Base-by-base conservation (phyloP, 192 early-diverging fungal genomes). In the Gryganskiella cystojenkinii region DNA sequence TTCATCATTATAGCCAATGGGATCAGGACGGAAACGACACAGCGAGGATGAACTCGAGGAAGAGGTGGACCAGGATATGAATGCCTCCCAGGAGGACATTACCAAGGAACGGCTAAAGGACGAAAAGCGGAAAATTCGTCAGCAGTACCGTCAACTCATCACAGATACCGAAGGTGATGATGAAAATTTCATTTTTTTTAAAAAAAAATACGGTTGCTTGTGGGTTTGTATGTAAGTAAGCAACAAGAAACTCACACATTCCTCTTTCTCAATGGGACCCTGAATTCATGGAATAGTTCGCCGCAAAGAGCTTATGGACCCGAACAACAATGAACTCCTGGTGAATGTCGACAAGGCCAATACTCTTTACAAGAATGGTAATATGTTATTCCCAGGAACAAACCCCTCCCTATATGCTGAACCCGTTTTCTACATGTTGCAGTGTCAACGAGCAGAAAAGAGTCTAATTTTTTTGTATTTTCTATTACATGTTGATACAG, bases 121-220 rank as follows among this genome's bases (percentile, higher is more conserved):
- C 19, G 68, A 83, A 40, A 79, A 79, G 52, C 45, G 82, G 9
- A 34, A 59, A 50, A 59, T 83, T 45, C 61, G 82, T 15, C 76
- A 70, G 40, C 56, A 71, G 17, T 83, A 83, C 61, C 47, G 82
- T 14, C 61, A 64, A 25, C 67, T 83, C 49, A 80, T 83, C 24
- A 24, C 44, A 15, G 42, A 63, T 3, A 83, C 82, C 0, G 82
- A 83, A 57, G 76, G 82, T 80, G n/a, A 53, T 19, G 17, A 31
- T 58, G 15, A 15, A 31, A 43, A 11, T 10, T 11, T 34, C 37
- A 1, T 30, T 22, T 50, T 24, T 50, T 8, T 19, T 13, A 4
- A 15, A 24, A 34, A 10, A 7, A 31, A 22, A 14, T 51, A n/a
- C 42, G 20, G n/a, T 24, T 58, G 17, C 24, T 28, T 0, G 10